Percentiles rank a stretch among this genome's conserved stretches.
These are phyloP conservation scores for Chlorella ohadii DNA, from an alignment of 139 green algal genomes.

Conservation along the genomic window DNA sequence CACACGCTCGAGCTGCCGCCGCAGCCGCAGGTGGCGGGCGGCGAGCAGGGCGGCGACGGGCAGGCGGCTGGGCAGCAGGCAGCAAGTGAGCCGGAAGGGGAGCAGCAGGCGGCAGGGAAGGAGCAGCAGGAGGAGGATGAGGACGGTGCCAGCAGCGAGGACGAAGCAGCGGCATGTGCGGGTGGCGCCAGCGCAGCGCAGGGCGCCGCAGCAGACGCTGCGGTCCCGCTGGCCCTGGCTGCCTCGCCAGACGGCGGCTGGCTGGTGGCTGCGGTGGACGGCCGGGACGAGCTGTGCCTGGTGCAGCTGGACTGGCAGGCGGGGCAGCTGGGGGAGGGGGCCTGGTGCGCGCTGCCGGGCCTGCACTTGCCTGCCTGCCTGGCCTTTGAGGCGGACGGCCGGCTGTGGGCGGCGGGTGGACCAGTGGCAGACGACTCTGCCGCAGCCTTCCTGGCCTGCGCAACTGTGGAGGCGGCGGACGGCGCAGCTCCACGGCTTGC, in stretches of 20 bases:
- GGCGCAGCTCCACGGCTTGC: not conserved
- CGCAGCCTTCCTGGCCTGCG: constrained; percentile 26
- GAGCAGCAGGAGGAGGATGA: not conserved
- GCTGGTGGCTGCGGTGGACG: constrained; percentile 55
- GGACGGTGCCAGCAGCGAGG: not conserved
- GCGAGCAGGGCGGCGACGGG: not conserved
- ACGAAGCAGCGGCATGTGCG: not conserved
- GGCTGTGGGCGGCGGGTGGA: constrained; percentile 60
- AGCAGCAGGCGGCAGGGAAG: not conserved
- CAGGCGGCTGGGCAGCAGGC: not conserved
- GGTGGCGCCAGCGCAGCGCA: not conserved
- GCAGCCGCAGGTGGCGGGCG: constrained; percentile 2
- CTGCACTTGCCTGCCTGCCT: constrained; percentile 58
- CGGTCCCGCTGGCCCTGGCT: constrained; percentile 3
- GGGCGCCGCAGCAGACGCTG: not conserved
- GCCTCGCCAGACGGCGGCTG: not conserved
- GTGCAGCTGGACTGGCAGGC: constrained; percentile 25
- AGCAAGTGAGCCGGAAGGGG: not conserved
- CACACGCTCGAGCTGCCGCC: constrained; percentile 17
- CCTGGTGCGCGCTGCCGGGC: constrained; percentile 40
- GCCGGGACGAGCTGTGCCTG: constrained; percentile 55
- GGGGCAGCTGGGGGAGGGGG: not conserved
- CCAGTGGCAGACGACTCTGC: constrained; percentile 30
- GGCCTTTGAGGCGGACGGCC: constrained; percentile 51
- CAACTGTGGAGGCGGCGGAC: not conserved